Conservation (phyloP, 1,139 yeast species). For the Blastobotrys apis region DNA sequence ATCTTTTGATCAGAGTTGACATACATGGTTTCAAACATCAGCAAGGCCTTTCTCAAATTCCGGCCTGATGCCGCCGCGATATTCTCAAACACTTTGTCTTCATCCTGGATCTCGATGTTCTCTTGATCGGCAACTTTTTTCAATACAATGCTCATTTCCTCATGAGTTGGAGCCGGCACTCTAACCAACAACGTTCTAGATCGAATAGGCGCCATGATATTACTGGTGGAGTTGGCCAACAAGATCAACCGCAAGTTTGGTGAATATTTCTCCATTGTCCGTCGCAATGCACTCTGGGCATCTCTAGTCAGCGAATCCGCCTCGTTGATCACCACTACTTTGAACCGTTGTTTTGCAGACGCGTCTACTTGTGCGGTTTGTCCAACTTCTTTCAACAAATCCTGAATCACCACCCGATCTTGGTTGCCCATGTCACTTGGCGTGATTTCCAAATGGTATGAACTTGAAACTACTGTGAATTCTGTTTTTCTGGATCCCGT, state of each 20-base stretch:
- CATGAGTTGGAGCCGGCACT: conserved; percentile 70
- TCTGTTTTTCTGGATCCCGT: conserved; percentile 76
- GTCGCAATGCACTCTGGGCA: conserved; percentile 94
- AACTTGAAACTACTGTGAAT: conserved; percentile 84
- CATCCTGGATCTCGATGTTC: conserved; percentile 41
- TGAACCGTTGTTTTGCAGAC: conserved; percentile 69
- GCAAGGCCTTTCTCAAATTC: conserved; percentile 71
- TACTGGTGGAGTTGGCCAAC: conserved; percentile 84
- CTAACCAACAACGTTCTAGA: conserved; percentile 86
- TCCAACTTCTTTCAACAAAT: conserved; percentile 86
- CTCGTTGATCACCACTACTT: conserved; percentile 89
- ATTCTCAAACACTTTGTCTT: conserved; percentile 41
- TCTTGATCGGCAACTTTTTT: conserved; percentile 56
- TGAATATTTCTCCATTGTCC: conserved; percentile 98
- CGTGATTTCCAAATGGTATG: conserved; percentile 88
- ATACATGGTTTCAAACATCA: conserved; percentile 78
- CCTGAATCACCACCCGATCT: conserved; percentile 92
- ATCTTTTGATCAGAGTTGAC: conserved; percentile 52
- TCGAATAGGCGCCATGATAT: conserved; percentile 88
- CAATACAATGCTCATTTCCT: conserved; percentile 56
- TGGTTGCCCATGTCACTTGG: conserved; percentile 97
- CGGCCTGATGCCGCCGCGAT: conserved; percentile 59
- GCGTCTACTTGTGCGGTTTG: conserved; percentile 92
- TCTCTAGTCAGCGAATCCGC: conserved; percentile 91
- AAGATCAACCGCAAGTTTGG: conserved; percentile 77